Conservation (phyloP, 371 early-diverging fungal species). For the Actinomortierella wolfii region DNA sequence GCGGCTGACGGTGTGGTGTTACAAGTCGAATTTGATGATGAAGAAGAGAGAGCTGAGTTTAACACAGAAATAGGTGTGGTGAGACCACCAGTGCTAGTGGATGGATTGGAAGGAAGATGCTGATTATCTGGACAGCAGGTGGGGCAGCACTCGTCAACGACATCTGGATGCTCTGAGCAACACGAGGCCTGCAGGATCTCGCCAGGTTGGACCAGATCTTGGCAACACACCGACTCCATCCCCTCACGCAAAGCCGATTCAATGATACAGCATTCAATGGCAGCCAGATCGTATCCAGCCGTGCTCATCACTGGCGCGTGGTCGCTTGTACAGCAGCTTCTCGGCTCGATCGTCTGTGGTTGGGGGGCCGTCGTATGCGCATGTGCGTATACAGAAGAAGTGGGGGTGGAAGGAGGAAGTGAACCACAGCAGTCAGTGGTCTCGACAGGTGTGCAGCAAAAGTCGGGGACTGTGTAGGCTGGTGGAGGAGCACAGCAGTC, state of each 20-base stretch:
- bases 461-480: constrained; percentile 24
- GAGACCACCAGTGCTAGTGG: constrained; percentile 2
- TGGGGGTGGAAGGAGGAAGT: no score
- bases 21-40: no score
- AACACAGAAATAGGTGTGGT: no score
- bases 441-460: constrained; percentile 40
- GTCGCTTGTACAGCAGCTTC: no score
- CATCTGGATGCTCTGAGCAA: constrained; percentile 43
- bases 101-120: constrained; percentile 13
- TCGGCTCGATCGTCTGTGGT: no score
- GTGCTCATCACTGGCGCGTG: no score
- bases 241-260: constrained; percentile 34
- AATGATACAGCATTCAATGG: constrained; percentile 38
- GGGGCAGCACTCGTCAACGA: constrained; percentile 34
- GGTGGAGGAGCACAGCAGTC: constrained; percentile 31
- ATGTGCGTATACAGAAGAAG: no score
- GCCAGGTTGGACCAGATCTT: constrained; percentile 21
- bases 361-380: no score
- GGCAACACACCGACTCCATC: constrained; percentile 40
- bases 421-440: constrained; percentile 4
- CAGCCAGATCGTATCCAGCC: constrained; percentile 18
- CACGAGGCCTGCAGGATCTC: constrained; percentile 18
- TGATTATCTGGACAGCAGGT: constrained; percentile 40
- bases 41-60: no score
- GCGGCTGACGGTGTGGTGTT: no score